Conservation (phyloP, 2,329 filamentous ascomycete genomes). For the Sporothrix brunneoviolacea region DNA sequence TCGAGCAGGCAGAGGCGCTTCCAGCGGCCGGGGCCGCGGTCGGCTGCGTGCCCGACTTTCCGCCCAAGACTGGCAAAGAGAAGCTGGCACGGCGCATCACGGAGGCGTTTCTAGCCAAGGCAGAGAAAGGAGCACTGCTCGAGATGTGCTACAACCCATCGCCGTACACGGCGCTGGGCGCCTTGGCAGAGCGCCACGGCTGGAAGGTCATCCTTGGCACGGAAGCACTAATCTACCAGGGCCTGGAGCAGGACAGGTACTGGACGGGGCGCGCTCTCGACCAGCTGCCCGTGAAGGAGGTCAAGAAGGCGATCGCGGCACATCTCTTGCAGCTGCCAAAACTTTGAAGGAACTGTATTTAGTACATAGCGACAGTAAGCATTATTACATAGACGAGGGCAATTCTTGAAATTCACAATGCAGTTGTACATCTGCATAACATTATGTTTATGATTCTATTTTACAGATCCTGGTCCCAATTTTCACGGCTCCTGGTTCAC, state of each 20-base stretch:
- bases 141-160: conserved; percentile 81
- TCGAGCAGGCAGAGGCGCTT: conserved; percentile 52
- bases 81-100: conserved; percentile 50
- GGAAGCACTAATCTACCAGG: conserved; percentile 72
- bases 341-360: no score
- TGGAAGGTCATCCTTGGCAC: conserved; percentile 73
- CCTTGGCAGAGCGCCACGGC: conserved; percentile 51
- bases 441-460: background rate
- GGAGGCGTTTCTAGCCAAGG: conserved; percentile 31
- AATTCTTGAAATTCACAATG: background rate
- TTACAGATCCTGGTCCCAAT: background rate
- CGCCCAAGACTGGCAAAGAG: conserved; percentile 60
- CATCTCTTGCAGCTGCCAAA: conserved; percentile 29
- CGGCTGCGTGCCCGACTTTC: conserved; percentile 68
- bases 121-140: conserved; percentile 60
- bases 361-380: no score
- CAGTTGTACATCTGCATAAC: background rate
- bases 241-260: conserved; percentile 57
- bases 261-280: conserved; percentile 59
- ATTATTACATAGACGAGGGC: no score
- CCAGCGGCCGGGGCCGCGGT: conserved; percentile 61
- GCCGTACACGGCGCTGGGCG: conserved; percentile 60
- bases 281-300: conserved; percentile 53
- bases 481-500: conserved; percentile 34
- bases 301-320: conserved; percentile 45